A percentile compares a stretch with the other conserved stretches of the same genome.
phyloP scores from a whole-genome alignment of 2,329 filamentous ascomycete genomes.

The Penicillium sp. region DNA sequence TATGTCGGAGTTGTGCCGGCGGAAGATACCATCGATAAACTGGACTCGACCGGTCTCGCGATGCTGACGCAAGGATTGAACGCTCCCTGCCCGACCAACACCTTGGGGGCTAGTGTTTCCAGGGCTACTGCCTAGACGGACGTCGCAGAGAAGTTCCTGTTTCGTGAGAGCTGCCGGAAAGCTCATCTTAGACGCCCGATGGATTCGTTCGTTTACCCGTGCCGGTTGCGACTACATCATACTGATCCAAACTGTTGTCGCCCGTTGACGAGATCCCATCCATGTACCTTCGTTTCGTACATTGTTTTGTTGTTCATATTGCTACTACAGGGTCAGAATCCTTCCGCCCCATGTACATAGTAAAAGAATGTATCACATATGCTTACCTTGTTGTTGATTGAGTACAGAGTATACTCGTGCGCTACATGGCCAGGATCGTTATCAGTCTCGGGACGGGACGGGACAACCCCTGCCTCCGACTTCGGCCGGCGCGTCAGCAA shows the following conservation, averaged over 20 bases:
- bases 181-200: not conserved
- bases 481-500: conserved; percentile 7
- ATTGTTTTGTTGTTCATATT: not conserved
- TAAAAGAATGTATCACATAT: not conserved
- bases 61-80: conserved; percentile 35
- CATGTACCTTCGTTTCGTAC: not conserved
- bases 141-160: not conserved
- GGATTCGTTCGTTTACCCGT: not conserved
- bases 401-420: not conserved
- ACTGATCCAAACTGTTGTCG: not conserved
- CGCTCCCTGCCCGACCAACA: conserved; percentile 35
- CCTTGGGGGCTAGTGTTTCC: conserved; percentile 22
- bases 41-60: conserved; percentile 40
- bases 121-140: not conserved
- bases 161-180: not conserved
- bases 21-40: conserved; percentile 38
- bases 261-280: not conserved
- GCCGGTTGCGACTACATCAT: not conserved
- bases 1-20: conserved; percentile 58
- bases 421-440: not conserved
- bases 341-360: not conserved
- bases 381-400: not conserved
- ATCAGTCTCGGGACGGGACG: conserved; percentile 13
- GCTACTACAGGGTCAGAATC: not conserved
- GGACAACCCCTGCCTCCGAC: conserved; percentile 13